Base-by-base conservation (phyloP, 1,284 basidiomycete genomes). In the Fomes fomentarius region DNA sequence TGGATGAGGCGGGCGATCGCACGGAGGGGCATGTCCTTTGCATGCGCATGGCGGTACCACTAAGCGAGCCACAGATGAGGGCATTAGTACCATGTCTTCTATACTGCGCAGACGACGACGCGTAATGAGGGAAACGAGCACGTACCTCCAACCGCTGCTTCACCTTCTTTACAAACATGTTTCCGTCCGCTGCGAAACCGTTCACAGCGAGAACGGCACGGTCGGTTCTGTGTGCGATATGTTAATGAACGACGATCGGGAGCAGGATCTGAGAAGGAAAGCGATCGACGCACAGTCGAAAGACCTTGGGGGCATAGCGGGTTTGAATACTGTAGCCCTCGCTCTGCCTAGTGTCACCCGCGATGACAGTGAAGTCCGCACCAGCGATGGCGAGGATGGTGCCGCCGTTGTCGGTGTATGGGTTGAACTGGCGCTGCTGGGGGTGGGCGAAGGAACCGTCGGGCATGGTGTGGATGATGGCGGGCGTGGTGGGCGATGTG, bases 281-380 rank as follows among this genome's bases (percentile, higher is more conserved):
- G 34, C 33, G 64, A 61, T 53, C 25, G 41, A 76, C 85, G 70
- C 61, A 93, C 90, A 95, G 72, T 75, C 82, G 77, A 74, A 93
- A 93, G 59, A 94, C 91, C 71, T 94, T 93, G 38, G 93, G 89
- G n/a, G 94, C 94, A 73, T 96, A 96, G 71, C 95, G 84, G 52
- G 94, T 96, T 78, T 98, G 95, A 70, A 97, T 97, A 67, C 80
- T 92, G 76, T 93, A 97, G 26, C 94, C 94, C 72, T 95, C 92
- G 60, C 89, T 94, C 76, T 97, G 95, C 59, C 95, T 80, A 31
- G 95, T 98, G 75, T 98, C 95, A 51, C 94, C 93, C 5, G 95
- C 94, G 68, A 97, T 92, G 69, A 97, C 93, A 53, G 83, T 84
- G 72, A 97, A 98, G 73, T 95, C 91, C 50, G 85, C 82, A 47